A percentile compares a stretch with the other conserved stretches of the same genome.
Evolutionary conservation across 306 rosid genomes (phyloP).

Genomic region (Pterocarpus macrocarpus): DNA sequence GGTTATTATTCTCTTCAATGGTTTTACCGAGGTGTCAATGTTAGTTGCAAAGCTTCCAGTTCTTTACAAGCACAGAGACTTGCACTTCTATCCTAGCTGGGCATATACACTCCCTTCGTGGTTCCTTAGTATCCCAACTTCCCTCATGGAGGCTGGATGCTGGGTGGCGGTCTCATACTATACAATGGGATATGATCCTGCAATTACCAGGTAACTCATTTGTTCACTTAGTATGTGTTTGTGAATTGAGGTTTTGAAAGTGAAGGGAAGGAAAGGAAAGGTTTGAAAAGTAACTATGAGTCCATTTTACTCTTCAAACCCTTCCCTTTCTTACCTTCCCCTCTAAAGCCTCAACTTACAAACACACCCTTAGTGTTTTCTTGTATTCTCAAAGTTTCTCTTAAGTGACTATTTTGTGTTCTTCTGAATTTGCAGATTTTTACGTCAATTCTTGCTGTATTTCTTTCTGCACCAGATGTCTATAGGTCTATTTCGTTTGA

Average conservation of each 20-base stretch:
- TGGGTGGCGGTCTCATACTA: slow-evolving; percentile 95
- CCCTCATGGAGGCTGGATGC: slow-evolving; percentile 90
- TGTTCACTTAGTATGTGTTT: slow-evolving; percentile 22
- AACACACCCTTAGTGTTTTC: neutral
- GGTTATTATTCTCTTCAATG: slow-evolving; percentile 95
- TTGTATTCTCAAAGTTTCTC: slow-evolving; percentile 43
- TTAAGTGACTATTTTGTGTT: slow-evolving; percentile 40
- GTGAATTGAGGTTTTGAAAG: no score
- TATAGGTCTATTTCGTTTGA: slow-evolving; percentile 88
- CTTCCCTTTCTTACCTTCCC: no score
- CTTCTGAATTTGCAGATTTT: slow-evolving; percentile 71
- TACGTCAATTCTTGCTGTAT: slow-evolving; percentile 78
- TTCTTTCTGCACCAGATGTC: slow-evolving; percentile 99
- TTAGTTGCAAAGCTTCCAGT: slow-evolving; percentile 97
- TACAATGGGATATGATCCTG: slow-evolving; percentile 92
- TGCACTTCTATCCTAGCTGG: slow-evolving; percentile 99
- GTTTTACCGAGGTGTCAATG: slow-evolving; percentile 98
- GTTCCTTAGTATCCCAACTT: slow-evolving; percentile 84
- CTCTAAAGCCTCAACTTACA: no score
- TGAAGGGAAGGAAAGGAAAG: no score
- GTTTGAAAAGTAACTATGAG: no score
- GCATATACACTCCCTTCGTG: slow-evolving; percentile 93
- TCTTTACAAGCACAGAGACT: slow-evolving; percentile 97
- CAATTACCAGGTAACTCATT: slow-evolving; percentile 72
- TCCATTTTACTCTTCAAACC: no score